These are phyloP conservation scores for Lecanicillium sp. DNA, from an alignment of 2,329 filamentous ascomycete genomes.

Conservation along the genomic window DNA sequence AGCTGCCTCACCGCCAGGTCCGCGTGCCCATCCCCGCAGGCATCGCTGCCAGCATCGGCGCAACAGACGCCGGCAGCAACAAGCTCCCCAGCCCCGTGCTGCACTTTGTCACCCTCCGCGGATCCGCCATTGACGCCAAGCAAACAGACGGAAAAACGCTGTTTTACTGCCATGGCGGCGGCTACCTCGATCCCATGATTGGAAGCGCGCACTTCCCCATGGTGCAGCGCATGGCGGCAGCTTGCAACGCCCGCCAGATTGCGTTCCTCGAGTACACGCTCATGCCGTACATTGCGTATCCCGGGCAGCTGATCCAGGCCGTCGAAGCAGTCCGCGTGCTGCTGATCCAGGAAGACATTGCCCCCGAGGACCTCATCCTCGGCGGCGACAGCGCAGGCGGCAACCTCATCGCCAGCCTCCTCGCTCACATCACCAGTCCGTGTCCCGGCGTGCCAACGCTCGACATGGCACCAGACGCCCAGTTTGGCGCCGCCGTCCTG, in stretches of 20 bases:
- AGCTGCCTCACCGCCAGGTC: constrained; percentile 3
- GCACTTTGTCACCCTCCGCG: constrained; percentile 12
- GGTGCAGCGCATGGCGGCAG: constrained; percentile 9
- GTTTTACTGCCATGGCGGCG: constrained; percentile 16
- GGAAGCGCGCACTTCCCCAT: constrained; percentile 12
- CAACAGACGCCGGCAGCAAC: background rate
- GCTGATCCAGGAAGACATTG: constrained; percentile 6
- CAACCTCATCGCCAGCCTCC: constrained; percentile 13
- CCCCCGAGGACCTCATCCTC: constrained; percentile 12
- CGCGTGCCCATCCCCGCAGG: background rate
- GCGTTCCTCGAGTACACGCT: constrained; percentile 16
- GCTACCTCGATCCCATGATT: constrained; percentile 14
- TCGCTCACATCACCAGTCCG: constrained; percentile 13
- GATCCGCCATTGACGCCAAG: background rate
- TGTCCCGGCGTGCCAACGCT: constrained; percentile 11
- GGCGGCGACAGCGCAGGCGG: constrained; percentile 16
- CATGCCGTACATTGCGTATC: constrained; percentile 14
- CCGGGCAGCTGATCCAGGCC: constrained; percentile 14
- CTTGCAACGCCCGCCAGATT: constrained; percentile 8
- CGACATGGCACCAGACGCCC: background rate
- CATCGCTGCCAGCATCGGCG: background rate
- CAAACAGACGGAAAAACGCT: constrained; percentile 6
- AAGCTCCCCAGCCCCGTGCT: constrained; percentile 7
- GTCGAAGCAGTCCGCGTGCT: constrained; percentile 13
- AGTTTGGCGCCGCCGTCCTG: constrained; percentile 11